Conservation (phyloP, 805 yeast genomes). For the Saccharomycopsis vini region DNA sequence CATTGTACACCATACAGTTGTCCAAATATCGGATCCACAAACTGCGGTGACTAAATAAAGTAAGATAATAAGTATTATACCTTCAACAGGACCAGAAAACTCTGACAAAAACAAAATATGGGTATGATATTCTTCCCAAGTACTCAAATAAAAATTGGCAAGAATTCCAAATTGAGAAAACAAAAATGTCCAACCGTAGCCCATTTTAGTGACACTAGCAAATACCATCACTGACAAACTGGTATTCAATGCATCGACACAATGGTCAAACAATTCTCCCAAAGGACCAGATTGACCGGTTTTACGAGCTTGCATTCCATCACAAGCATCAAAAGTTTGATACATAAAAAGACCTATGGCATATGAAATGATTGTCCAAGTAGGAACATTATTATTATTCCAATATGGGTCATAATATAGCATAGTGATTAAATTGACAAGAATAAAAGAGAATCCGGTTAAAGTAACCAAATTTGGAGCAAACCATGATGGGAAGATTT, state of each 20-base stretch:
- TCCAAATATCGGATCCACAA: slow-evolving; percentile 64
- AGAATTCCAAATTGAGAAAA: slow-evolving; percentile 65
- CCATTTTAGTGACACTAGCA: slow-evolving; percentile 68
- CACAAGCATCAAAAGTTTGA: slow-evolving; percentile 95
- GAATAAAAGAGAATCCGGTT: slow-evolving; percentile 64
- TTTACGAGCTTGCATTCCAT: slow-evolving; percentile 90
- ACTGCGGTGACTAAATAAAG: slow-evolving; percentile 56
- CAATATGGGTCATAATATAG: slow-evolving; percentile 68
- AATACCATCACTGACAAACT: slow-evolving; percentile 69
- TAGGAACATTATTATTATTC: slow-evolving; percentile 46
- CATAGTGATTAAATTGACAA: slow-evolving; percentile 53
- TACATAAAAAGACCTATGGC: slow-evolving; percentile 81
- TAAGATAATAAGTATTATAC: slow-evolving; percentile 55
- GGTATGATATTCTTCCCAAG: slow-evolving; percentile 95
- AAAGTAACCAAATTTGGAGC: slow-evolving; percentile 91
- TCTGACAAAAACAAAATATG: slow-evolving; percentile 68
- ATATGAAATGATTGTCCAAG: slow-evolving; percentile 68
- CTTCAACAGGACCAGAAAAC: slow-evolving; percentile 94
- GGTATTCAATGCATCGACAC: slow-evolving; percentile 68
- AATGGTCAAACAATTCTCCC: slow-evolving; percentile 92
- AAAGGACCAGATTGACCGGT: slow-evolving; percentile 93
- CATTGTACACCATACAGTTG: slow-evolving; percentile 2
- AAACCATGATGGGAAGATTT: slow-evolving; percentile 73
- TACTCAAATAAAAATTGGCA: slow-evolving; percentile 76
- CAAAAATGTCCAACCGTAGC: slow-evolving; percentile 53